Conservation (phyloP, 768 basidiomycete genomes). For the Leccinum uliginosum region DNA sequence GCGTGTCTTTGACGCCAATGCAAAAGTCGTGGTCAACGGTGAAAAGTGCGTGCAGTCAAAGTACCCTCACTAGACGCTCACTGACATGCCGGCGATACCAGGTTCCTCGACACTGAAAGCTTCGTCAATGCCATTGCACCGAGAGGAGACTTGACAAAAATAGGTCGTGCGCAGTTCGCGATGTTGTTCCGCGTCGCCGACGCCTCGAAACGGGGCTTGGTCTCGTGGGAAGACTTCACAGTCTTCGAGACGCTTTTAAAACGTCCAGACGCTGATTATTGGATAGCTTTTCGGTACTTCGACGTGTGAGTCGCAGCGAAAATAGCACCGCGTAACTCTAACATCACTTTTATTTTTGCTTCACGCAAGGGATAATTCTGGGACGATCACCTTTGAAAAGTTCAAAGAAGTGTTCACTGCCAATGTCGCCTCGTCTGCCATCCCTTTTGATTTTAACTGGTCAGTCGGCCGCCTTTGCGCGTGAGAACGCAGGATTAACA, state of each 20-base stretch:
- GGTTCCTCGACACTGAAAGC: conserved; percentile 80
- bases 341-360: conserved; percentile 7
- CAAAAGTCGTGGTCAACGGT: conserved; percentile 64
- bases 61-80: conserved; percentile 19
- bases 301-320: conserved; percentile 67
- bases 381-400: conserved; percentile 88
- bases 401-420: conserved; percentile 90
- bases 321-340: neutral
- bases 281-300: conserved; percentile 95
- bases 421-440: conserved; percentile 71
- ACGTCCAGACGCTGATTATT: conserved; percentile 94
- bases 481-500: conserved; percentile 2
- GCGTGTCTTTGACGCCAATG: conserved; percentile 80
- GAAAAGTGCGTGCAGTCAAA: conserved; percentile 60
- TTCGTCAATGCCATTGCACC: conserved; percentile 97
- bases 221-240: conserved; percentile 94
- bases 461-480: conserved; percentile 27
- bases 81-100: conserved; percentile 29
- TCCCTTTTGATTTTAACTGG: conserved; percentile 96
- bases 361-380: conserved; percentile 72
- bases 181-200: conserved; percentile 91
- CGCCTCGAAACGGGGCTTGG: conserved; percentile 63
- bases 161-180: conserved; percentile 83
- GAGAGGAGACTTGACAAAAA: conserved; percentile 76
- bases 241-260: conserved; percentile 93